Percentiles rank a stretch among this genome's conserved stretches.
phyloP scores from a whole-genome alignment of 148 eudicot genomes.

The Cornus kousa region DNA sequence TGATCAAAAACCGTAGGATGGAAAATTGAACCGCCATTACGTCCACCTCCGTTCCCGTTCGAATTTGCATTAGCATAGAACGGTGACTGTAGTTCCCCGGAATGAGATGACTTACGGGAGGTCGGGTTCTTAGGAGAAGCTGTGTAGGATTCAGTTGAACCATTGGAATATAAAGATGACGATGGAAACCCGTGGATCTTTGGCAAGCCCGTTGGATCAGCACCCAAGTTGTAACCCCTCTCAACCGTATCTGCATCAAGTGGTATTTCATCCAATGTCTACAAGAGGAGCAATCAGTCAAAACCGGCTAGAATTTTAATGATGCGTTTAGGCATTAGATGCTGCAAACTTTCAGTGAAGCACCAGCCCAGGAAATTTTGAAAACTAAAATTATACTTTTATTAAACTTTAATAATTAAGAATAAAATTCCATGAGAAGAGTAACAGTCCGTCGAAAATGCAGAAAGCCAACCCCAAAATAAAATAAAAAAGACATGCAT shows the following conservation, averaged over 20 bases:
- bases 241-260: slow-evolving; percentile 69
- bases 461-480: too few species aligned
- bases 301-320: not conserved
- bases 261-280: slow-evolving; percentile 78
- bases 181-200: slow-evolving; percentile 58
- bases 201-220: slow-evolving; percentile 71
- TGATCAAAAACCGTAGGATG: slow-evolving; percentile 46
- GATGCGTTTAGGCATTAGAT: not conserved
- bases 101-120: slow-evolving; percentile 66
- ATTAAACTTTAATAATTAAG: not conserved
- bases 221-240: slow-evolving; percentile 63
- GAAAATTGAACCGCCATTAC: slow-evolving; percentile 32
- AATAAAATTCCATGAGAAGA: not conserved
- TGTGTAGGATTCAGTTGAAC: slow-evolving; percentile 46
- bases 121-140: slow-evolving; percentile 53
- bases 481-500: too few species aligned
- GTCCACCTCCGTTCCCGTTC: slow-evolving; percentile 77
- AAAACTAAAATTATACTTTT: not conserved
- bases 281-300: not conserved
- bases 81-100: slow-evolving; percentile 67
- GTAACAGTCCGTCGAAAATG: not conserved
- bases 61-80: slow-evolving; percentile 47
- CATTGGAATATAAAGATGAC: slow-evolving; percentile 48
- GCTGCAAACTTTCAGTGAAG: not conserved
- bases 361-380: too few species aligned